Conservation (phyloP, 192 early-diverging fungal genomes). For the Paraglomus brasilianum region DNA sequence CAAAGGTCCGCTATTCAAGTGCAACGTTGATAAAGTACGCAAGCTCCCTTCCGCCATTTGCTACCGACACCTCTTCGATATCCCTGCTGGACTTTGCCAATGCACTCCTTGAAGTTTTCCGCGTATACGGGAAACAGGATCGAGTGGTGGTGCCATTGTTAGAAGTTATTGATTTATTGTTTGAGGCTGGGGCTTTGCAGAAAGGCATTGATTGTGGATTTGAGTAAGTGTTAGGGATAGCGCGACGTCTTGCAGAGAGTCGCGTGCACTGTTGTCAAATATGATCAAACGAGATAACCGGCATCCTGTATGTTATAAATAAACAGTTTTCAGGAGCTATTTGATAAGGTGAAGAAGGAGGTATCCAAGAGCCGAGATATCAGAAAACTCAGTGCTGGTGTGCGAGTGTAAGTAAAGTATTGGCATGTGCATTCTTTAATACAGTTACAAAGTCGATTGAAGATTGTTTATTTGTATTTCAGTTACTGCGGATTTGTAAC, state of each 20-base stretch:
- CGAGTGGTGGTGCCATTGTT: slow-evolving; percentile 67
- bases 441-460: slow-evolving; percentile 11
- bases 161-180: slow-evolving; percentile 65
- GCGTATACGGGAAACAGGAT: slow-evolving; percentile 51
- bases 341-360: slow-evolving; percentile 48
- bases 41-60: slow-evolving; percentile 40
- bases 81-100: slow-evolving; percentile 45
- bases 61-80: neutral
- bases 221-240: slow-evolving; percentile 30
- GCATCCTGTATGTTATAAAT: too few relatives aligned
- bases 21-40: slow-evolving; percentile 60
- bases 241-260: neutral
- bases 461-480: slow-evolving; percentile 21
- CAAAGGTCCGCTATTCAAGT: slow-evolving; percentile 67
- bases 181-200: slow-evolving; percentile 51
- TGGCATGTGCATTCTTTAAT: neutral
- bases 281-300: slow-evolving; percentile 23
- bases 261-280: neutral
- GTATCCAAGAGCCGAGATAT: slow-evolving; percentile 54
- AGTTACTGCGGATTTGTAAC: slow-evolving; percentile 53
- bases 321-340: slow-evolving; percentile 37
- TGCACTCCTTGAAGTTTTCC: slow-evolving; percentile 45
- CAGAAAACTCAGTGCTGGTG: slow-evolving; percentile 60
- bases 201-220: slow-evolving; percentile 36
- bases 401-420: slow-evolving; percentile 57